A percentile compares a stretch with the other conserved stretches of the same genome.
Conservation (phyloP, 257 asterid genomes). For the Rauvolfia tetraphylla region DNA sequence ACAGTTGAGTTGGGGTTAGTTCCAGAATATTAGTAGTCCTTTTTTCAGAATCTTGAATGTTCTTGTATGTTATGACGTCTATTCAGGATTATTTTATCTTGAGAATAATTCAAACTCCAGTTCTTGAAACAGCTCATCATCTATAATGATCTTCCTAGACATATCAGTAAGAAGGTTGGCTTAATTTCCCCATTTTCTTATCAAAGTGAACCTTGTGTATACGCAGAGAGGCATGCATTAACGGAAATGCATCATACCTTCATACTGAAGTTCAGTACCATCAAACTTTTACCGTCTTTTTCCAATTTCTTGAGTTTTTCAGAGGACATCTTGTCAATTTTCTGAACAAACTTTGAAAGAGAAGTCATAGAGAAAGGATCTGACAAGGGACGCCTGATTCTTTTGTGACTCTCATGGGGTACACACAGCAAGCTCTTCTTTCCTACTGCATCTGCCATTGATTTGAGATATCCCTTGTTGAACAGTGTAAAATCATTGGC, state of each 20-base stretch:
- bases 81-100: too few species aligned
- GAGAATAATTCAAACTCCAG: too few species aligned
- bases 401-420: conserved; percentile 39
- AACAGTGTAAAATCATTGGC: conserved; percentile 47
- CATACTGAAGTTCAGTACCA: conserved; percentile 48
- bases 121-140: too few species aligned
- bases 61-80: too few species aligned
- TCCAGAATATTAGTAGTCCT: neutral
- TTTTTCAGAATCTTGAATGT: neutral
- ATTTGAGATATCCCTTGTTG: conserved; percentile 52
- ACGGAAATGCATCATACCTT: conserved; percentile 26
- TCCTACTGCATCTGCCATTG: conserved; percentile 57
- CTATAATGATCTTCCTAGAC: too few species aligned
- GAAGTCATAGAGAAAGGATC: conserved; percentile 63
- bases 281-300: conserved; percentile 40
- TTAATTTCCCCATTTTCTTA: too few species aligned
- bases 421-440: conserved; percentile 48
- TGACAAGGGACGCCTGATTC: conserved; percentile 44
- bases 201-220: too few species aligned
- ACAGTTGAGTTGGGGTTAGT: conserved; percentile 10
- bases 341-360: conserved; percentile 39
- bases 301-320: conserved; percentile 35
- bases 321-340: conserved; percentile 35
- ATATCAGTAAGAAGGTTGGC: too few species aligned
- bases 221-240: too few species aligned